A percentile compares a stretch with the other conserved stretches of the same genome.
These are phyloP conservation scores for Miscanthus sacchariflorus DNA, from an alignment of 202 grass and related monocot genomes.

Conservation along the genomic window DNA sequence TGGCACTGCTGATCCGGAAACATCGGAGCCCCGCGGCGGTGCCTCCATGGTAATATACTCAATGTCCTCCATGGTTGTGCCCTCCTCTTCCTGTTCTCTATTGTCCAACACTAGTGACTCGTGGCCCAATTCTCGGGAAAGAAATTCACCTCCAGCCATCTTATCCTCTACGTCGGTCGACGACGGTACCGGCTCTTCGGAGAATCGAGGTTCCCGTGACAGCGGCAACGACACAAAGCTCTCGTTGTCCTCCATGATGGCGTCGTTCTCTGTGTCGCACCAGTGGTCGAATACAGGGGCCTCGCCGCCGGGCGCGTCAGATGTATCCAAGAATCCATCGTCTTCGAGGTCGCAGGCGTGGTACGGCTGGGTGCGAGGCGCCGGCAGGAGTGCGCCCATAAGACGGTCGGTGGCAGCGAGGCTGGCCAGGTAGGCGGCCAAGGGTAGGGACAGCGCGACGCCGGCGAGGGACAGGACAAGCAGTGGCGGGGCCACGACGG, in stretches of 20 bases:
- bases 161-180: not conserved
- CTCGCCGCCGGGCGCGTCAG: not conserved
- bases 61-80: not conserved
- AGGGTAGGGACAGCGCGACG: constrained; percentile 66
- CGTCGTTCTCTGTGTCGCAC: not conserved
- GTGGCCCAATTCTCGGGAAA: not conserved
- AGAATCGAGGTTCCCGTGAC: not conserved
- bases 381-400: constrained; percentile 62
- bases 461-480: constrained; percentile 59
- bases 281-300: not conserved
- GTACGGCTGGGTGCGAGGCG: not conserved
- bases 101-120: not conserved
- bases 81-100: not conserved
- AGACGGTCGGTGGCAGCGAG: constrained; percentile 61
- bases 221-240: not conserved
- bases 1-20: not conserved
- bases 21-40: not conserved
- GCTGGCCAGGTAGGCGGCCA: constrained; percentile 67
- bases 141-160: not conserved
- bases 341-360: not conserved
- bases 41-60: constrained; percentile 35
- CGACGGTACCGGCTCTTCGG: not conserved
- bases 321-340: constrained; percentile 17
- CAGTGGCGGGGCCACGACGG: constrained; percentile 60
- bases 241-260: not conserved